phyloP scores from a whole-genome alignment of 257 asterid genomes.

The Gentiana macrophylla region DNA sequence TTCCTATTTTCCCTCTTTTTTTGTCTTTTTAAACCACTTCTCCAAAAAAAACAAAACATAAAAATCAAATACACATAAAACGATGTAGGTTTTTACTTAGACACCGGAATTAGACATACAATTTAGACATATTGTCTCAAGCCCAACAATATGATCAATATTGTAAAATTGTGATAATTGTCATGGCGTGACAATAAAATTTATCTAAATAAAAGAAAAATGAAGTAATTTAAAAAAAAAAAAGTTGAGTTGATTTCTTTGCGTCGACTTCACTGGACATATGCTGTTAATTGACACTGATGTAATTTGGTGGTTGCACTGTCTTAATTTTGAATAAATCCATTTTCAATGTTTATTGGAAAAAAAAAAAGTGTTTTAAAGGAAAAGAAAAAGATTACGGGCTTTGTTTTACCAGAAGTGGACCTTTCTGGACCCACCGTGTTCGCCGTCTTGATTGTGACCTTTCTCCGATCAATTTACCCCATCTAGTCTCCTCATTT shows the following conservation, averaged over 20 bases:
- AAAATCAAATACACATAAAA: no score
- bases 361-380: not conserved
- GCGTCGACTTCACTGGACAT: slow-evolving; percentile 83
- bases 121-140: no score
- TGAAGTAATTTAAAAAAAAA: slow-evolving; percentile 6
- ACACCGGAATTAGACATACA: no score
- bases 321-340: slow-evolving; percentile 18
- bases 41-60: no score
- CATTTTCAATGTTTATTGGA: not conserved
- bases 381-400: slow-evolving; percentile 2
- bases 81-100: no score
- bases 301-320: slow-evolving; percentile 43
- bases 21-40: no score
- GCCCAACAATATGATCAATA: no score
- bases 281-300: slow-evolving; percentile 58
- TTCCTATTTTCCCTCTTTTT: no score
- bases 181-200: no score
- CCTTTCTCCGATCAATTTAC: slow-evolving; percentile 9
- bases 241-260: slow-evolving; percentile 53
- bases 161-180: no score
- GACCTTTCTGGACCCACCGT: slow-evolving; percentile 11
- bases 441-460: slow-evolving; percentile 17
- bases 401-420: slow-evolving; percentile 7
- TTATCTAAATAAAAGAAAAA: no score
- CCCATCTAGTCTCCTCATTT: no score